Evolutionary conservation across 2,329 filamentous ascomycete genomes (phyloP).

Genomic region (Neonectria magnoliae): DNA sequence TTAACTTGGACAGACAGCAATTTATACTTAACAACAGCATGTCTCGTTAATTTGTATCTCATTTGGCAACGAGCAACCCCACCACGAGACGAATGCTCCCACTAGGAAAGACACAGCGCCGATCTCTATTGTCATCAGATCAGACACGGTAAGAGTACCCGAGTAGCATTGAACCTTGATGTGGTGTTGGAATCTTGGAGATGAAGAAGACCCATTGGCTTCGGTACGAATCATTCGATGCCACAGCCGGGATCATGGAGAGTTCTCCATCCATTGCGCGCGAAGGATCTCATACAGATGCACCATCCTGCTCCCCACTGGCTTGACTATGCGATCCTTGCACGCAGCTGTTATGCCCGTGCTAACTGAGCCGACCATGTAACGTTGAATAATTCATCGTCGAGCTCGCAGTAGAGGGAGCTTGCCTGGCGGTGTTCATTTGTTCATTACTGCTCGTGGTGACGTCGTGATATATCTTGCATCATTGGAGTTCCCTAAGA

Average conservation of each 20-base stretch:
- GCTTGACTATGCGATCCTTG: not conserved
- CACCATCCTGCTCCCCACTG: not conserved
- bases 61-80: no score
- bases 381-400: not conserved
- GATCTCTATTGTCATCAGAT: no score
- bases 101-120: no score
- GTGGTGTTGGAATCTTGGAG: not conserved
- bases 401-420: not conserved
- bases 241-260: not conserved
- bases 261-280: not conserved
- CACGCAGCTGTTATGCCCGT: not conserved
- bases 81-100: no score
- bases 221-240: not conserved
- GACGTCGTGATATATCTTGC: not conserved
- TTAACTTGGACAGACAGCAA: no score
- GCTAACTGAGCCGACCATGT: not conserved
- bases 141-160: not conserved
- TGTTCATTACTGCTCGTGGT: no score
- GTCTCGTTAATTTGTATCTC: no score
- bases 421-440: no score
- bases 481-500: no score
- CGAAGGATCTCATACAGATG: no score
- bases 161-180: not conserved
- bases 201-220: not conserved
- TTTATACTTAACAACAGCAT: no score